phyloP scores from a whole-genome alignment of 2,329 filamentous ascomycete genomes.

The Verticillium dahliae region DNA sequence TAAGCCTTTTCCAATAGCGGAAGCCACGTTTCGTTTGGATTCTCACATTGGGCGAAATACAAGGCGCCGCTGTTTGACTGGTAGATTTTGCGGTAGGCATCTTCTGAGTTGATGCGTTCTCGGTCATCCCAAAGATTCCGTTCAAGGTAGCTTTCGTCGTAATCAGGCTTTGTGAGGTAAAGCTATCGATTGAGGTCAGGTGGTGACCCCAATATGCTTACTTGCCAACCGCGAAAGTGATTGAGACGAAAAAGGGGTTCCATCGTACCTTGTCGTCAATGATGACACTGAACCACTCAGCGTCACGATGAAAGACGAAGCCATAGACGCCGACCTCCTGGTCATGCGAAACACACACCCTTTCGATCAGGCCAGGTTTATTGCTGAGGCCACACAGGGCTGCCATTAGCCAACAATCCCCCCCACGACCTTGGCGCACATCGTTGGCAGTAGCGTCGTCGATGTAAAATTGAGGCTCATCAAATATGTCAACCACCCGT shows the following conservation, averaged over 20 bases:
- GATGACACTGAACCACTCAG: constrained; percentile 61
- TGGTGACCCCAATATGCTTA: neutral
- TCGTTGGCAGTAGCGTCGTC: constrained; percentile 62
- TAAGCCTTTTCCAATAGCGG: constrained; percentile 75
- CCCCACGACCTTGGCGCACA: constrained; percentile 69
- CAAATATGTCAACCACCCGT: constrained; percentile 69
- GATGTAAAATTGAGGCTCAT: constrained; percentile 68
- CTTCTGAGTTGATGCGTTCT: constrained; percentile 44
- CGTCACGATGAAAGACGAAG: constrained; percentile 77
- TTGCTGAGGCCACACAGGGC: constrained; percentile 72
- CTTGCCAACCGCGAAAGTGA: neutral
- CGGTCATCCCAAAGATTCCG: constrained; percentile 36
- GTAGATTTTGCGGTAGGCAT: constrained; percentile 61
- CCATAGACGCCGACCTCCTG: constrained; percentile 75
- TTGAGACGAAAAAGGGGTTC: neutral
- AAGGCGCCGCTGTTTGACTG: constrained; percentile 69
- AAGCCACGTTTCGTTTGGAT: constrained; percentile 74
- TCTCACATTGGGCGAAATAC: constrained; percentile 69
- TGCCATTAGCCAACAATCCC: constrained; percentile 84
- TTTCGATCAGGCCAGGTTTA: constrained; percentile 64
- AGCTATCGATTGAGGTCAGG: constrained; percentile 20
- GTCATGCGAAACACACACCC: constrained; percentile 66
- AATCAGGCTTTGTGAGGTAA: constrained; percentile 51
- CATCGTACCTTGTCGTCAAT: constrained; percentile 44
- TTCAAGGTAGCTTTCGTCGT: constrained; percentile 49